Conservation (phyloP, 2,329 filamentous ascomycete genomes). For the Coleophoma cylindrospora region DNA sequence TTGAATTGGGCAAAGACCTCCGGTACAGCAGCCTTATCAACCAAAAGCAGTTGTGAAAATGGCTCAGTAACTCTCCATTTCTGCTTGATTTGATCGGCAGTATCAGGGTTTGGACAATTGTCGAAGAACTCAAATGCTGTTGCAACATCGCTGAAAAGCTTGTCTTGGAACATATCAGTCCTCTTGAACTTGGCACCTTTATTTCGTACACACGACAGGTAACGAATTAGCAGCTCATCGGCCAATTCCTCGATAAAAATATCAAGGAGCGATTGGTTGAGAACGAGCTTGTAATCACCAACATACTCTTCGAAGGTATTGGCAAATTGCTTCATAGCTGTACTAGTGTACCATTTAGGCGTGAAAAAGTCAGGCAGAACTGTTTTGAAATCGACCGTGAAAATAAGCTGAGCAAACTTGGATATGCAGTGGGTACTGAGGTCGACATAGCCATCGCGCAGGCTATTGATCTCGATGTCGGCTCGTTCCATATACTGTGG, state of each 20-base stretch:
- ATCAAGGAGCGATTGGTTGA: slow-evolving; percentile 83
- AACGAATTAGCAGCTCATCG: slow-evolving; percentile 83
- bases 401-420: slow-evolving; percentile 81
- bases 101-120: slow-evolving; percentile 57
- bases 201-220: slow-evolving; percentile 82
- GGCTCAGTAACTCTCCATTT: slow-evolving; percentile 90
- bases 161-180: slow-evolving; percentile 81
- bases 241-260: slow-evolving; percentile 92
- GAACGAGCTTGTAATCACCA: slow-evolving; percentile 74
- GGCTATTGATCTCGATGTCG: slow-evolving; percentile 63
- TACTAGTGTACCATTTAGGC: slow-evolving; percentile 77
- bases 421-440: slow-evolving; percentile 89
- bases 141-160: slow-evolving; percentile 88
- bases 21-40: slow-evolving; percentile 67
- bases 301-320: slow-evolving; percentile 96
- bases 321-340: slow-evolving; percentile 88
- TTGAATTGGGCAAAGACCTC: slow-evolving; percentile 83
- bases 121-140: slow-evolving; percentile 89
- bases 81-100: slow-evolving; percentile 71
- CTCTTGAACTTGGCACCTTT: slow-evolving; percentile 84
- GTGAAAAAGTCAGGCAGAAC: slow-evolving; percentile 92
- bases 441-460: slow-evolving; percentile 92
- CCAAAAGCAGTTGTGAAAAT: slow-evolving; percentile 74
- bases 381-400: slow-evolving; percentile 79
- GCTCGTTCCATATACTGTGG: slow-evolving; percentile 74